A percentile compares a stretch with the other conserved stretches of the same genome.
Evolutionary conservation across 176 grass and related monocot species (phyloP).

Genomic region (Neostapfia colusana): DNA sequence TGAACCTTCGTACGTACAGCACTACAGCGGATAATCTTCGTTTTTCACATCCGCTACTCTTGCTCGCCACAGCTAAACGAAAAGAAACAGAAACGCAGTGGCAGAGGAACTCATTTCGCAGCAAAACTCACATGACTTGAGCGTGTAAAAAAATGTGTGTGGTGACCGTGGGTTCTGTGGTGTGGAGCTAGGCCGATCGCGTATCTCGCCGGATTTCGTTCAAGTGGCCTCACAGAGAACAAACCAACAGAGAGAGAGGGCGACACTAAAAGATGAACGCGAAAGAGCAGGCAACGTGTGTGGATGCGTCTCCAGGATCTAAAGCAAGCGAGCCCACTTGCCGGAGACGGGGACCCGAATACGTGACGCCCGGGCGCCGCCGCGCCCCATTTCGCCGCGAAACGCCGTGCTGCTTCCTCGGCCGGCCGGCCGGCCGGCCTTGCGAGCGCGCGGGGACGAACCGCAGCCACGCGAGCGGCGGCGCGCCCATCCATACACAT

Average conservation of each 20-base stretch:
- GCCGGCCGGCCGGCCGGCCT: too few relatives aligned
- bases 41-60: background rate
- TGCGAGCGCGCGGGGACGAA: background rate
- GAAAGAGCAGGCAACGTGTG: too few relatives aligned
- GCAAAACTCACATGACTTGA: background rate
- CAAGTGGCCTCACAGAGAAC: constrained; percentile 12
- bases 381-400: constrained; percentile 1
- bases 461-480: background rate
- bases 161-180: background rate
- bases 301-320: background rate
- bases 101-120: background rate
- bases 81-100: too few relatives aligned
- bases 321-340: constrained; percentile 3
- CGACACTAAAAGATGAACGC: too few relatives aligned
- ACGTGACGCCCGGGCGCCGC: background rate
- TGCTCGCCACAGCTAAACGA: too few relatives aligned
- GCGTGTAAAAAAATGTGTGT: background rate
- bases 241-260: background rate
- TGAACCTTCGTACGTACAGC: background rate
- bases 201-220: background rate
- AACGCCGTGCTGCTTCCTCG: background rate
- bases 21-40: background rate
- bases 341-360: background rate
- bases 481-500: background rate
- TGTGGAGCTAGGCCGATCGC: background rate